Base-by-base conservation (phyloP, 2,329 filamentous ascomycete genomes). In the Emmonsiellopsis sp. region DNA sequence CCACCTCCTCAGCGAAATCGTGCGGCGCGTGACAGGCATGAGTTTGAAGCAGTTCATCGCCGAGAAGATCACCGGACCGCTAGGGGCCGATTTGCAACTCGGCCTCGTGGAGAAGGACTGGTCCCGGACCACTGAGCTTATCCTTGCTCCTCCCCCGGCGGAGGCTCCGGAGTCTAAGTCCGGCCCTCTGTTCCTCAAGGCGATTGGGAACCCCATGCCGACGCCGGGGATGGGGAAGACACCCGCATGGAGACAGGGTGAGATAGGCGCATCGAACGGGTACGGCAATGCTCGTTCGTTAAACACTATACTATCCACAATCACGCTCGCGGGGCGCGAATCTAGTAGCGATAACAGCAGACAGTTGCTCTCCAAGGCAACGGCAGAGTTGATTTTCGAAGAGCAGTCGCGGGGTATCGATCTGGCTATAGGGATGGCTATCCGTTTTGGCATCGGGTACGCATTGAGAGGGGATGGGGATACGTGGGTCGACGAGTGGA, bases 71-170 rank as follows among this genome's bases (percentile, higher is more conserved):
- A 65, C 72, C 0, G 60, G 49, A 0, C 75, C 77, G 0, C 56
- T 75, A 3, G 58, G 58, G 0, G 76, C 75, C 1, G 77, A 79
- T 58, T 77, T 77, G 52, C 68, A 71, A 42, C 63, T 79, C 13
- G 75, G 75, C 1, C 63, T 70, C 2, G 48, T 56, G 1, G 72
- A 78, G 48, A 59, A 67, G 6, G 70, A 77, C 55, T 72, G 66
- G 66, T 40, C 55, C 2, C 74, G 76, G 7, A 60, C 74, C 2
- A 65, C 71, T 0, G 62, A 70, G 6, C 54, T 74, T 3, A 54
- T 70, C 0, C 57, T 68, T 4, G 49, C 63, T 0, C 56, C 63
- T 0, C 48, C 59, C 0, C 31, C 55, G 6, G 51, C 51, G 47
- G 55, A 57, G 9, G 7, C 60, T 21, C 51, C 56, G 37, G 36